A percentile compares a stretch with the other conserved stretches of the same genome.
Conservation (phyloP, 1,139 yeast species). For the Candida sp. region DNA sequence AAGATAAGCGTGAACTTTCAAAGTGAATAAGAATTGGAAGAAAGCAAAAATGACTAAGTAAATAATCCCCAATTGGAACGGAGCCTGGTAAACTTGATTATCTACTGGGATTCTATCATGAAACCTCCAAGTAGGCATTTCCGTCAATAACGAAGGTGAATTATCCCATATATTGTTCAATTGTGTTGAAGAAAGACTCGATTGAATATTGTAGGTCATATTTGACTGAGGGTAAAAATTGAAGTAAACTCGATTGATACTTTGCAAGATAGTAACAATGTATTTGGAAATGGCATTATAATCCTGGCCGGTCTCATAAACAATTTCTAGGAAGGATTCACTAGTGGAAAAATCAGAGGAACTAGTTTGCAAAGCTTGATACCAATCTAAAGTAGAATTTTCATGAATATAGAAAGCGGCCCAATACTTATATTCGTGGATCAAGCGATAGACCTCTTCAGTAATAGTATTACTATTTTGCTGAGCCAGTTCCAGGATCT, state of each 20-base stretch:
- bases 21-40: slow-evolving; percentile 26
- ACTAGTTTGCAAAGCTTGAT: slow-evolving; percentile 13
- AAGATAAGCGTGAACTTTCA: slow-evolving; percentile 23
- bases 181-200: slow-evolving; percentile 16
- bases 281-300: slow-evolving; percentile 25
- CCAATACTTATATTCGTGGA: slow-evolving; percentile 32
- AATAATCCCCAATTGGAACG: slow-evolving; percentile 29
- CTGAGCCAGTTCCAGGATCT: slow-evolving; percentile 15
- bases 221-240: slow-evolving; percentile 16
- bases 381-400: slow-evolving; percentile 23
- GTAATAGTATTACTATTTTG: slow-evolving; percentile 16
- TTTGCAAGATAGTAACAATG: slow-evolving; percentile 14
- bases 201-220: slow-evolving; percentile 16
- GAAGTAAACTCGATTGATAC: slow-evolving; percentile 12
- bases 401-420: slow-evolving; percentile 23
- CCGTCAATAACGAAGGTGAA: slow-evolving; percentile 23
- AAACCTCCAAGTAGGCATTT: slow-evolving; percentile 19
- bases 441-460: slow-evolving; percentile 24
- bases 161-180: slow-evolving; percentile 11
- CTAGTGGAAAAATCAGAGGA: slow-evolving; percentile 15
- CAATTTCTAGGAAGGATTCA: slow-evolving; percentile 16
- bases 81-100: slow-evolving; percentile 24
- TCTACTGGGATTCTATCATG: slow-evolving; percentile 20
- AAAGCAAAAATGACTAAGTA: slow-evolving; percentile 30
- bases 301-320: slow-evolving; percentile 32